A percentile compares a stretch with the other conserved stretches of the same genome.
Conservation (phyloP, 2,329 filamentous ascomycete species). For the Penicillium sp. region DNA sequence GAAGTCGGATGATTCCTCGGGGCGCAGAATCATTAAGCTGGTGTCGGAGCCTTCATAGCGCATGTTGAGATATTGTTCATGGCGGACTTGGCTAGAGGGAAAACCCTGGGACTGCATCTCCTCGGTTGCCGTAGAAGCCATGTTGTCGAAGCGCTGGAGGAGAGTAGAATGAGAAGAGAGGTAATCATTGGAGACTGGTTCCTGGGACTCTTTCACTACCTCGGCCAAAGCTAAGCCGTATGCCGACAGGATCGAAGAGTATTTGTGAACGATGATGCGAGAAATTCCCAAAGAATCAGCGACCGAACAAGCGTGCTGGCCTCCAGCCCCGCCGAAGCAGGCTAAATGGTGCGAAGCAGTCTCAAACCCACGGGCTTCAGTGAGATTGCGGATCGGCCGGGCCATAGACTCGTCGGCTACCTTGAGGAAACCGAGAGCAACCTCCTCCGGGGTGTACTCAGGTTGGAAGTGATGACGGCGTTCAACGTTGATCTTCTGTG, state of each 20-base stretch:
- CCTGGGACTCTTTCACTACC: conserved; percentile 85
- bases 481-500: conserved; percentile 78
- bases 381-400: conserved; percentile 84
- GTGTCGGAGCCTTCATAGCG: conserved; percentile 58
- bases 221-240: conserved; percentile 94
- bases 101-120: conserved; percentile 53
- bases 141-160: conserved; percentile 72
- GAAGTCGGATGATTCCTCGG: conserved; percentile 79
- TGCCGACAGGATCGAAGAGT: conserved; percentile 88
- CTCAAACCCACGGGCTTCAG: conserved; percentile 89
- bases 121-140: conserved; percentile 64
- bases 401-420: conserved; percentile 51
- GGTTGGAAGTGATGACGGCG: conserved; percentile 49
- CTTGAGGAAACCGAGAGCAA: conserved; percentile 47
- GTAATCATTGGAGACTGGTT: conserved; percentile 60
- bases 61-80: conserved; percentile 53
- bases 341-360: conserved; percentile 88
- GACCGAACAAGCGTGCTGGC: conserved; percentile 90
- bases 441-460: conserved; percentile 70
- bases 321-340: conserved; percentile 89
- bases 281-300: conserved; percentile 81
- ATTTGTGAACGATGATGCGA: conserved; percentile 85
- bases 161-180: conserved; percentile 51
- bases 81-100: conserved; percentile 41
- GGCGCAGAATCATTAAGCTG: conserved; percentile 59